Percentiles rank a stretch among this genome's conserved stretches.
Conservation (phyloP, 805 yeast genomes). For the Schwanniomyces pseudopolymorphus region DNA sequence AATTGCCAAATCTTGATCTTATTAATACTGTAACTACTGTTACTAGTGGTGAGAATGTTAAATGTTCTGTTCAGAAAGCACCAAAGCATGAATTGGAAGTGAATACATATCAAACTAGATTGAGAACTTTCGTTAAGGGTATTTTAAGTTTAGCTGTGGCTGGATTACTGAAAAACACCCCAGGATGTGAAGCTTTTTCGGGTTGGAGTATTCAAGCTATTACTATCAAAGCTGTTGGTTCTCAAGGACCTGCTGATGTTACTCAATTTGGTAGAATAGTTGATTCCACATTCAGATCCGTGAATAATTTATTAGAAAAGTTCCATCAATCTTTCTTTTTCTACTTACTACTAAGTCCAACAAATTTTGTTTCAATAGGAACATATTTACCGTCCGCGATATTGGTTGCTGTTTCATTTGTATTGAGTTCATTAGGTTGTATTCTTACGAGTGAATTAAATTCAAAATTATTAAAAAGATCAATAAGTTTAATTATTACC, state of each 20-base stretch:
- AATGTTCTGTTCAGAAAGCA: conserved; percentile 63
- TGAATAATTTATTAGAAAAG: conserved; percentile 89
- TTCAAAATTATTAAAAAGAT: conserved; percentile 16
- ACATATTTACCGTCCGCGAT: conserved; percentile 88
- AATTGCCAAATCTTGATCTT: conserved; percentile 89
- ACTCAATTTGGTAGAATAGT: conserved; percentile 89
- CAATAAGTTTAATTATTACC: conserved; percentile 23
- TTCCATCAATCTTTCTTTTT: conserved; percentile 97
- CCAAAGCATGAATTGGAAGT: conserved; percentile 45
- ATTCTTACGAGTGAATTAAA: conserved; percentile 45
- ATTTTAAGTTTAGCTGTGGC: conserved; percentile 67
- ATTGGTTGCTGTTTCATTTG: conserved; percentile 64
- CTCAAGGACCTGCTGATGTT: conserved; percentile 63
- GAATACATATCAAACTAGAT: conserved; percentile 53
- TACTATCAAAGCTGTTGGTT: conserved; percentile 70
- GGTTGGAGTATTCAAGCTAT: conserved; percentile 96
- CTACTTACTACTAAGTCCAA: conserved; percentile 77
- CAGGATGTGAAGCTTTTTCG: conserved; percentile 85
- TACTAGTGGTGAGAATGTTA: conserved; percentile 73
- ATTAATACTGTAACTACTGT: conserved; percentile 78
- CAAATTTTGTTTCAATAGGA: conserved; percentile 85
- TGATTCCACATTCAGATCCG: conserved; percentile 84
- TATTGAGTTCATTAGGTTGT: conserved; percentile 63
- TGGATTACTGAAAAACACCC: conserved; percentile 57
- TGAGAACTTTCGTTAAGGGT: conserved; percentile 60